Conservation (phyloP, 2,329 filamentous ascomycete species). For the Cladosporium sp. region DNA sequence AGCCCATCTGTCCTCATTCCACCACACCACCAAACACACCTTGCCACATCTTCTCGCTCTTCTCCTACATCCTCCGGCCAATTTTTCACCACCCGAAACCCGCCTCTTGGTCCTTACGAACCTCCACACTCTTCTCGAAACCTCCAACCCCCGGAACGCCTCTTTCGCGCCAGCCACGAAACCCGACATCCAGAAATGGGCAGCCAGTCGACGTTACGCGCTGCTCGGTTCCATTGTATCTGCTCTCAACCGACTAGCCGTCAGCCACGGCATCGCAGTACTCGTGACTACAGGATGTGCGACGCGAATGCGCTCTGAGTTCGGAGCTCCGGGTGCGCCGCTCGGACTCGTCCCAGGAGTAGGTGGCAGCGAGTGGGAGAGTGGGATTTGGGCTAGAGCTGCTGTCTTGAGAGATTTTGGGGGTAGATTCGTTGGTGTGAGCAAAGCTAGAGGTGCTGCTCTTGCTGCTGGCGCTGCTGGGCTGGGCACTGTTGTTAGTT, state of each 20-base stretch:
- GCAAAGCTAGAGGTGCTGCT: slow-evolving; percentile 45
- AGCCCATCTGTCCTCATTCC: slow-evolving; percentile 44
- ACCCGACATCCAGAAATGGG: slow-evolving; percentile 49
- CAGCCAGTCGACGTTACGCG: slow-evolving; percentile 52
- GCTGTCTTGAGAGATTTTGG: slow-evolving; percentile 75
- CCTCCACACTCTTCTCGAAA: slow-evolving; percentile 71
- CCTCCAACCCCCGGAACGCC: slow-evolving; percentile 18
- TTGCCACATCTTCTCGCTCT: slow-evolving; percentile 70
- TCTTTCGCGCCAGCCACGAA: slow-evolving; percentile 39
- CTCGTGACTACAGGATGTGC: slow-evolving; percentile 77
- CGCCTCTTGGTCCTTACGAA: slow-evolving; percentile 76
- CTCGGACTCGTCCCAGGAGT: slow-evolving; percentile 70
- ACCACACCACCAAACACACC: slow-evolving; percentile 62
- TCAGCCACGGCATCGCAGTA: slow-evolving; percentile 70
- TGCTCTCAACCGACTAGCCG: slow-evolving; percentile 69
- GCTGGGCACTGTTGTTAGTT: slow-evolving; percentile 52
- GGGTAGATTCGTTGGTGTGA: slow-evolving; percentile 45
- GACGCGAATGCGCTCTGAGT: slow-evolving; percentile 66
- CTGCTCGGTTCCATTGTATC: slow-evolving; percentile 67
- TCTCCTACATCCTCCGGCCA: slow-evolving; percentile 62
- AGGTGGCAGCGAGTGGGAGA: slow-evolving; percentile 77
- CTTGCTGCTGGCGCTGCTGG: slow-evolving; percentile 42
- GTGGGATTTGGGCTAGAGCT: slow-evolving; percentile 69
- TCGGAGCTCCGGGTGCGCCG: slow-evolving; percentile 35
- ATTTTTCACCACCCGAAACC: slow-evolving; percentile 62